Percentiles rank a stretch among this genome's conserved stretches.
phyloP scores from a whole-genome alignment of 2,329 filamentous ascomycete genomes.

The Aspergillus piperis region DNA sequence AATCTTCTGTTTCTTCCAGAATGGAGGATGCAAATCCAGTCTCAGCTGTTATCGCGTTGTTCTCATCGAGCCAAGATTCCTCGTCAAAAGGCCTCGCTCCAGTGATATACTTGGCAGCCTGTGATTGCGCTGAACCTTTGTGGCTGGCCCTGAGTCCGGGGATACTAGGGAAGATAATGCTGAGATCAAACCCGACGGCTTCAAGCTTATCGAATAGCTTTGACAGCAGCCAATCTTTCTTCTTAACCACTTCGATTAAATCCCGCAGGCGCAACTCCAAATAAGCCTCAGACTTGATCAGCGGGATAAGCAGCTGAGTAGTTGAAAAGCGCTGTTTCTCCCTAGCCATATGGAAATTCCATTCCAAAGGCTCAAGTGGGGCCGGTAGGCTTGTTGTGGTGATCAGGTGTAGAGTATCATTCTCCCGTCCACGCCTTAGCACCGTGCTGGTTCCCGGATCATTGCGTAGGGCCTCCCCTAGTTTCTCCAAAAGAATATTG shows the following conservation, averaged over 20 bases:
- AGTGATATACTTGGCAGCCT: slow-evolving; percentile 56
- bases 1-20: slow-evolving; percentile 27
- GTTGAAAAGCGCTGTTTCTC: slow-evolving; percentile 46
- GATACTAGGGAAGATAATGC: slow-evolving; percentile 58
- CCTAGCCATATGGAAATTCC: slow-evolving; percentile 52
- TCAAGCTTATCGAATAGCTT: slow-evolving; percentile 63
- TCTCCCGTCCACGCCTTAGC: slow-evolving; percentile 30
- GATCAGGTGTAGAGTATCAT: slow-evolving; percentile 46
- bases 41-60: slow-evolving; percentile 20
- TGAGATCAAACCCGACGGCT: slow-evolving; percentile 56
- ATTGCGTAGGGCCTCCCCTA: slow-evolving; percentile 51
- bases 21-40: slow-evolving; percentile 28
- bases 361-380: slow-evolving; percentile 55
- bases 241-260: slow-evolving; percentile 53
- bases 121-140: slow-evolving; percentile 49
- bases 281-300: slow-evolving; percentile 52
- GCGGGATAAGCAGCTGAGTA: slow-evolving; percentile 54
- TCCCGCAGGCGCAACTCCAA: slow-evolving; percentile 51
- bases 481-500: slow-evolving; percentile 57
- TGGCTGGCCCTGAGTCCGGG: slow-evolving; percentile 48
- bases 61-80: slow-evolving; percentile 45
- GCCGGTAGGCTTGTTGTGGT: slow-evolving; percentile 54
- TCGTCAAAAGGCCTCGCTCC: slow-evolving; percentile 58
- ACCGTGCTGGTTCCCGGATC: slow-evolving; percentile 32
- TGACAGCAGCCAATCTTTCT: slow-evolving; percentile 61